Percentiles rank a stretch among this genome's conserved stretches.
These are phyloP conservation scores for Coniferiporia weirii DNA, from an alignment of 1,284 basidiomycete species.

Conservation along the genomic window DNA sequence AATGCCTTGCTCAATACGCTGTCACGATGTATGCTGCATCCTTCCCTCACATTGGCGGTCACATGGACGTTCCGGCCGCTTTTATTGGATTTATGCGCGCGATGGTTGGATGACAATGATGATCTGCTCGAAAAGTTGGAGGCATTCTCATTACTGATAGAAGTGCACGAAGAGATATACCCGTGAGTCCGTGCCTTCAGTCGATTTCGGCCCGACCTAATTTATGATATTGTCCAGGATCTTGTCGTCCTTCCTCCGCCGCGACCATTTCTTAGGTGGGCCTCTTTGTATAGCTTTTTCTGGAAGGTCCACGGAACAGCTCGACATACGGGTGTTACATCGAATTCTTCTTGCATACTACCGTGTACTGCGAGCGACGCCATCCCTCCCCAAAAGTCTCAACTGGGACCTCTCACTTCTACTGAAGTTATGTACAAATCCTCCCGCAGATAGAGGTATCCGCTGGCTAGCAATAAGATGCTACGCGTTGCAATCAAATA, in stretches of 20 bases:
- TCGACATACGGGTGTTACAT: slow-evolving; percentile 50
- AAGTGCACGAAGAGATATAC: slow-evolving; percentile 69
- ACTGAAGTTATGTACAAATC: slow-evolving; percentile 48
- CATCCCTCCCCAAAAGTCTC: slow-evolving; percentile 55
- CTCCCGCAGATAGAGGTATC: slow-evolving; percentile 57
- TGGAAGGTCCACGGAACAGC: slow-evolving; percentile 25
- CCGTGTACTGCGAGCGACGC: slow-evolving; percentile 71
- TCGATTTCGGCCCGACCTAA: neutral
- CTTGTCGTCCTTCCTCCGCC: slow-evolving; percentile 40
- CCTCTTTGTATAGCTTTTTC: slow-evolving; percentile 44
- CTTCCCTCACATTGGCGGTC: slow-evolving; percentile 43
- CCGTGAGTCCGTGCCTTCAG: slow-evolving; percentile 46
- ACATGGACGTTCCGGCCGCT: slow-evolving; percentile 61
- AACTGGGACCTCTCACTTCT: slow-evolving; percentile 64
- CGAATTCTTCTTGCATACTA: slow-evolving; percentile 73
- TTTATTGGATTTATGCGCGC: slow-evolving; percentile 62
- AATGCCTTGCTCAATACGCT: slow-evolving; percentile 6
- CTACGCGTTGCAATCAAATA: slow-evolving; percentile 67
- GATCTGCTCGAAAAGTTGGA: slow-evolving; percentile 49
- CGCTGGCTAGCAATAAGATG: slow-evolving; percentile 72
- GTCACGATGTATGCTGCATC: slow-evolving; percentile 7
- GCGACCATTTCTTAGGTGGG: slow-evolving; percentile 44
- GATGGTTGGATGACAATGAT: slow-evolving; percentile 54
- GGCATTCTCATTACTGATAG: slow-evolving; percentile 57
- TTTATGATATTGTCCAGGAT: neutral